A percentile compares a stretch with the other conserved stretches of the same genome.
Evolutionary conservation across 306 rosid genomes (phyloP).

Genomic region (Pterocarpus santalinus): DNA sequence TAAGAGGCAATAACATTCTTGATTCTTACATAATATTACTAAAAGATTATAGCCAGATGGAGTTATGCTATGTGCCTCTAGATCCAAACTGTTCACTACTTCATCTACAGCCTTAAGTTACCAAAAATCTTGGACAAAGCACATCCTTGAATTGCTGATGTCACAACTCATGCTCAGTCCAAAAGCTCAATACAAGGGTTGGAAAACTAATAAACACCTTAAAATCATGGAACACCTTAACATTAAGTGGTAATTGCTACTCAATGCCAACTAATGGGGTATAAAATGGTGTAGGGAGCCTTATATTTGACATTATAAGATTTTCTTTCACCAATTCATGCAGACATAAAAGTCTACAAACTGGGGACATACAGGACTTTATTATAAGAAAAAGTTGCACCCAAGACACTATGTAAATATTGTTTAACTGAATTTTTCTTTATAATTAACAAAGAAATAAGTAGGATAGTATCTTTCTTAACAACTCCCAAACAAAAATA

Average conservation of each 20-base stretch:
- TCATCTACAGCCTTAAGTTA: constrained; percentile 21
- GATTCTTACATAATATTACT: constrained; percentile 13
- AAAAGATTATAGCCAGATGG: constrained; percentile 11
- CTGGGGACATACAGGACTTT: constrained; percentile 5
- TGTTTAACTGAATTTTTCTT: constrained; percentile 21
- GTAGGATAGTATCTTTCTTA: neutral
- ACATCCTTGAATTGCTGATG: neutral
- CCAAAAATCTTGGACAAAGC: neutral
- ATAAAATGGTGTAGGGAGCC: constrained; percentile 9
- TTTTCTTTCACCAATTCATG: constrained; percentile 24
- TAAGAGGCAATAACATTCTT: constrained; percentile 12
- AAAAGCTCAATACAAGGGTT: neutral
- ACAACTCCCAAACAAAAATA: neutral
- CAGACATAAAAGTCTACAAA: constrained; percentile 16
- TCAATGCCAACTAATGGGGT: neutral
- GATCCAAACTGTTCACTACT: constrained; percentile 11
- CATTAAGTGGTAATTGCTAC: constrained; percentile 2
- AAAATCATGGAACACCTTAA: neutral
- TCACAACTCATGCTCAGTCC: neutral
- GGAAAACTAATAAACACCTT: constrained; percentile 13
- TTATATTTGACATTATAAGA: neutral
- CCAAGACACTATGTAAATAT: neutral
- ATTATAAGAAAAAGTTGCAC: constrained; percentile 7
- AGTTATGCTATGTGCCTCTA: neutral
- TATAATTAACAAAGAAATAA: neutral